These are phyloP conservation scores for Fusarium mundagurra DNA, from an alignment of 2,329 filamentous ascomycete species.

Conservation along the genomic window DNA sequence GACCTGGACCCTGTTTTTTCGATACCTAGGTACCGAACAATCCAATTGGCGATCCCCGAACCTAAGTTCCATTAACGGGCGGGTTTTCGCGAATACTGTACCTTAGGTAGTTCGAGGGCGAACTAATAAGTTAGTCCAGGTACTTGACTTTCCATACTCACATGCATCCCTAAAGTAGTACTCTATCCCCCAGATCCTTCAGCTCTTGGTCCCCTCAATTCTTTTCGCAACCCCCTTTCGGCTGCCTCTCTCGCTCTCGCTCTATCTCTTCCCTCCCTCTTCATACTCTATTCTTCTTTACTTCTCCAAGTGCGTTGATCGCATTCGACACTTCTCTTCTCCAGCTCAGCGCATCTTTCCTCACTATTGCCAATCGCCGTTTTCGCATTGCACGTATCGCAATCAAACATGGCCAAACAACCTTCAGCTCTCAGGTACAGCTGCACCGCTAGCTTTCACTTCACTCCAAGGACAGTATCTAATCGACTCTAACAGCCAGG, in stretches of 20 bases:
- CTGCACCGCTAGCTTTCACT: not conserved
- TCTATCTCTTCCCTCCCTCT: not conserved
- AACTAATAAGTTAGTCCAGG: conserved; percentile 18
- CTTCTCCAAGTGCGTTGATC: conserved; percentile 22
- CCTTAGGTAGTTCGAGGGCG: not conserved
- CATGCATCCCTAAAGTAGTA: not conserved
- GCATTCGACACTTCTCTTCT: conserved; percentile 1
- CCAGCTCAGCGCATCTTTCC: not conserved
- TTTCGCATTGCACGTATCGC: conserved; percentile 3
- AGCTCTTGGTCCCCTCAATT: conserved; percentile 28
- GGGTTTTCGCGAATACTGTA: conserved; percentile 1
- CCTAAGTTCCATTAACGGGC: conserved; percentile 2
- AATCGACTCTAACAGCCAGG: conserved; percentile 55
- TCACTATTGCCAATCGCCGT: not conserved
- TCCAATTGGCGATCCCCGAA: conserved; percentile 21
- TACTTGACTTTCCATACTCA: not conserved
- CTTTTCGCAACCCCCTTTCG: conserved; percentile 25
- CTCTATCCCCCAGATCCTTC: conserved; percentile 15
- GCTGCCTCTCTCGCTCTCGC: conserved; percentile 3
- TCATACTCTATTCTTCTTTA: not conserved
- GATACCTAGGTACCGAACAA: not conserved
- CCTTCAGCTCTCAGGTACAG: conserved; percentile 38
- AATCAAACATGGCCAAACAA: conserved; percentile 35
- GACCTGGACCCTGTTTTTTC: conserved; percentile 3
- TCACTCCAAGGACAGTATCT: not conserved